Base-by-base conservation (phyloP, 192 early-diverging fungal species). In the Chytriomyces sp. region DNA sequence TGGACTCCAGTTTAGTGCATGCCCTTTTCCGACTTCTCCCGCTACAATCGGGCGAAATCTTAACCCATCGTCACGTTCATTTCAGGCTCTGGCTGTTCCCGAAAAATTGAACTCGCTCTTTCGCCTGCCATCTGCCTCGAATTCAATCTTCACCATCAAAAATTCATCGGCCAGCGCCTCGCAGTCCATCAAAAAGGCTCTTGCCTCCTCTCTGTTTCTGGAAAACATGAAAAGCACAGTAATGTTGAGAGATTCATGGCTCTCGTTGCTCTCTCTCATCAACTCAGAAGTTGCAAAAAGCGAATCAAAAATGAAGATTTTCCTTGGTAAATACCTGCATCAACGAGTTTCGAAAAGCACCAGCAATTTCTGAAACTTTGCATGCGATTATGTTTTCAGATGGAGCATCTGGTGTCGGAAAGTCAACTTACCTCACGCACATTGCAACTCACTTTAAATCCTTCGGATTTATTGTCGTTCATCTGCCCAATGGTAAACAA, bases 231-330 rank as follows among this genome's bases (percentile, higher is more conserved):
- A 16, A 20, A 60, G 47, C 45, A 46, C 71, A 7, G 61, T 73
- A 23, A 60, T 73, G 53, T 26, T 73, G 71, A n/a, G 71, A 7
- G 45, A 73, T 8, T 73, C 71, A 13, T 73, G 71, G 71, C 44
- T 73, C 8, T n/a, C 24, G 24, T 44, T 73, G 28, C 23, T 73
- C 59, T 7, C 44, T n/a, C 5, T 59, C 23, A 46, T 62, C 35
- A 73, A 73, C 44, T 47, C 20, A n/a, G 69, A 71, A 35, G 8
- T 71, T 11, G 28, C 8, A 8, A 59, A 50, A 50, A 10, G 9
- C 3, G 50, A 59, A 24, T 71, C 69, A 24, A 71, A 71, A 43
- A 35, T 18, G 13, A 71, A 60, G 28, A 71, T 71, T 35, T 71
- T 71, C 69, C 43, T 71, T 18, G 49, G 69, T 71, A 59, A 13